Base-by-base conservation (phyloP, 192 early-diverging fungal genomes). In the Coemansia guatemalensis region DNA sequence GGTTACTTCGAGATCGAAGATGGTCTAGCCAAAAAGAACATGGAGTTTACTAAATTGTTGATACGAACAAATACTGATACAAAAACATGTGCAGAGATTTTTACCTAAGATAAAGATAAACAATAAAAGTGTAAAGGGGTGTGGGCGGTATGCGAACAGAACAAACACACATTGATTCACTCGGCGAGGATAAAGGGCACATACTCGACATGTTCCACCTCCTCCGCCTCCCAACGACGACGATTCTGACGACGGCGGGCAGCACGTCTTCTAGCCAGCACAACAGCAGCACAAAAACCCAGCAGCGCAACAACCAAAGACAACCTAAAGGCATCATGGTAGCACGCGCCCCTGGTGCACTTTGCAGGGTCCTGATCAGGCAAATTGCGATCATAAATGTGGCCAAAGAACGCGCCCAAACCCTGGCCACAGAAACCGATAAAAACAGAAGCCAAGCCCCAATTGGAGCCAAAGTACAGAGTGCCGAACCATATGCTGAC, bases 391-490 rank as follows among this genome's bases (percentile, higher is more conserved):
- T 90, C 88, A 33, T 85, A 86, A 5, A 85, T 61, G 26, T 63
- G 81, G 27, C 88, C 88, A 65, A 88, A 88, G 33, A 87, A 59
- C 5, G 87, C 72, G 41, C 84, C 86, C 41, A 85, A 83, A 5
- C 66, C 48, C 53, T 88, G 87, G 18, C 85, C 87, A 52, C 88
- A 85, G 33, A 90, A 61, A 4, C 87, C 86, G 27, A 80, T 74
- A 52, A 78, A 73, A 51, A 79, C 57, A 7, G 69, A 75, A 27
- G 84, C 70, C 65, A 83, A 66, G 3, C 86, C 85, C 85, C 85
- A 86, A 53, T 81, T 82, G 33, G 72, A 77, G 14, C 74, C 75
- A 58, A 84, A 78, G 22, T 84, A 71, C 8, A 54, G 58, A 2
- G 73, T 84, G 17, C 82, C 82, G 30, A 80, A 84, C 74, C 74